Evolutionary conservation across 2,329 filamentous ascomycete species (phyloP).

Genomic region (Alternaria gansuensis): DNA sequence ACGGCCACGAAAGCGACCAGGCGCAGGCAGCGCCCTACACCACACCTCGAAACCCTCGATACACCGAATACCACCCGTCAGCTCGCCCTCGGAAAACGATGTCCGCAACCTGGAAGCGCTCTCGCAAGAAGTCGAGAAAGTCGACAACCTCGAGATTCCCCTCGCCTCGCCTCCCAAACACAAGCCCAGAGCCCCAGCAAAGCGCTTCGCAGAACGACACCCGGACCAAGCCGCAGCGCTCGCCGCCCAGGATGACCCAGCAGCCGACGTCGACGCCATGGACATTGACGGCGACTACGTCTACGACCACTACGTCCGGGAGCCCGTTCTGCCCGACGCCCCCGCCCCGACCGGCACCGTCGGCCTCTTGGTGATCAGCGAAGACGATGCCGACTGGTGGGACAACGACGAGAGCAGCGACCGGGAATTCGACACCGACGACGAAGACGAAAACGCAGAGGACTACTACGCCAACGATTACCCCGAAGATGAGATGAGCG

Average conservation of each 20-base stretch:
- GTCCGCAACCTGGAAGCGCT: conserved; percentile 48
- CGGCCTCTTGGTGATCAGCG: conserved; percentile 61
- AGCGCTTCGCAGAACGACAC: conserved; percentile 48
- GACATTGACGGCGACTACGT: conserved; percentile 63
- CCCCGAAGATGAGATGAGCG: conserved; percentile 79
- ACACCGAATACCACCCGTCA: conserved; percentile 19
- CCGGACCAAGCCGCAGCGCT: conserved; percentile 39
- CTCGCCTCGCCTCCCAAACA: conserved; percentile 38
- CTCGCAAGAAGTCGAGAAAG: conserved; percentile 43
- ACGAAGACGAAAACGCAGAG: conserved; percentile 73
- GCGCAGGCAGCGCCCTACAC: conserved; percentile 35
- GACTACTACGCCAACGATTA: conserved; percentile 83
- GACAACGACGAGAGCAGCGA: conserved; percentile 64
- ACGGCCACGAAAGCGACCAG: conserved; percentile 42
- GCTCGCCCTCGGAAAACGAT: conserved; percentile 36
- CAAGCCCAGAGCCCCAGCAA: conserved; percentile 47
- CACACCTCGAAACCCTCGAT: conserved; percentile 14
- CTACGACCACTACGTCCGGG: conserved; percentile 69
- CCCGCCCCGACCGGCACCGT: conserved; percentile 40
- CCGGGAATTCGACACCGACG: conserved; percentile 66
- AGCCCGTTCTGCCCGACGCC: conserved; percentile 52
- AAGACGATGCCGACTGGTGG: conserved; percentile 65
- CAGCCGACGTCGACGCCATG: conserved; percentile 37
- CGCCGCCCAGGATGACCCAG: conserved; percentile 15
- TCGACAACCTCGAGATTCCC: conserved; percentile 27